Percentiles rank a stretch among this genome's conserved stretches.
Conservation (phyloP, 2,329 filamentous ascomycete species). For the Colletotrichum limetticola region DNA sequence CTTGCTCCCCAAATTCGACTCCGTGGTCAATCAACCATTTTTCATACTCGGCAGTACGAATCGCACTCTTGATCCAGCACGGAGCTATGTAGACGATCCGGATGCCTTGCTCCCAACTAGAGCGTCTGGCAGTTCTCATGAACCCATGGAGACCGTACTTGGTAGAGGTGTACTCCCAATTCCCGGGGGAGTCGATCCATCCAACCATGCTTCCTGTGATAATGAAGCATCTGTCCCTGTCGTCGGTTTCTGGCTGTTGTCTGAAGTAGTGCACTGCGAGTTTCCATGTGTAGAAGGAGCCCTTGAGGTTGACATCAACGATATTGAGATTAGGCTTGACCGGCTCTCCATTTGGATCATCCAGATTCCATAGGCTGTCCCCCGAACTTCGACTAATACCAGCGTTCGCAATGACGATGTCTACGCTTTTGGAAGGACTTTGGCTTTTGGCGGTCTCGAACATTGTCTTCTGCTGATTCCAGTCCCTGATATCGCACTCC, state of each 20-base stretch:
- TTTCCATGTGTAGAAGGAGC: constrained; percentile 57
- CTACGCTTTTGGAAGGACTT: constrained; percentile 47
- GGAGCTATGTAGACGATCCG: constrained; percentile 59
- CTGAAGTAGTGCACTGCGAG: constrained; percentile 59
- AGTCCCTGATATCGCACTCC: background rate
- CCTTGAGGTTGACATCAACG: constrained; percentile 52
- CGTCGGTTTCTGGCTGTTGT: constrained; percentile 48
- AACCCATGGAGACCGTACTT: constrained; percentile 57
- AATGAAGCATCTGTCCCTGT: constrained; percentile 58
- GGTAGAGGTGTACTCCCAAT: constrained; percentile 53
- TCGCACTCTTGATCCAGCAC: constrained; percentile 51
- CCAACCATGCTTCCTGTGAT: constrained; percentile 59
- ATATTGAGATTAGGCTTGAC: constrained; percentile 54
- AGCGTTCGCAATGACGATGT: constrained; percentile 60
- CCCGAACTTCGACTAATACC: constrained; percentile 51
- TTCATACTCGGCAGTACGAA: constrained; percentile 41
- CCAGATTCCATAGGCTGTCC: constrained; percentile 51
- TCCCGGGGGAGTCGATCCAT: constrained; percentile 57
- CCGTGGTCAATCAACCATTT: constrained; percentile 44
- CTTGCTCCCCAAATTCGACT: constrained; percentile 51
- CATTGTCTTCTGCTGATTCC: background rate
- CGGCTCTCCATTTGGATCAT: constrained; percentile 43
- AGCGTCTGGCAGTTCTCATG: constrained; percentile 52
- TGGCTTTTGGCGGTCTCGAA: background rate
- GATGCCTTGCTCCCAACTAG: constrained; percentile 52